Percentiles rank a stretch among this genome's conserved stretches.
Evolutionary conservation across 345 rosid genomes (phyloP).

Genomic region (Populus nigra): DNA sequence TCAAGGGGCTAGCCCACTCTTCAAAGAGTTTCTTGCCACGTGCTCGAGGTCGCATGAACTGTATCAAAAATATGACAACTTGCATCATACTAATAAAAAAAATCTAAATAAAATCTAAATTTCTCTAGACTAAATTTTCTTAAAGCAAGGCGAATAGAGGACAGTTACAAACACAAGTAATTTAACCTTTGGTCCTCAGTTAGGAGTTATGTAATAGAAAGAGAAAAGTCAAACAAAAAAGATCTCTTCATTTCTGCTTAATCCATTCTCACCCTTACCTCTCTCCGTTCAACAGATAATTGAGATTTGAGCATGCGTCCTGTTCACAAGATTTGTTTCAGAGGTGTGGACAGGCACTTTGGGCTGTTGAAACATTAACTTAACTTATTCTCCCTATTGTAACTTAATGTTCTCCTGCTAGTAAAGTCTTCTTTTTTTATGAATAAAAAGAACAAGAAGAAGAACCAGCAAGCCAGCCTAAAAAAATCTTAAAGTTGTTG

Average conservation of each 20-base stretch:
- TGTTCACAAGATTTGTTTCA: too few relatives aligned
- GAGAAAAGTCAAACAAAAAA: neutral
- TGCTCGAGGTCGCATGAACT: conserved; percentile 80
- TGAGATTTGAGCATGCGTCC: too few relatives aligned
- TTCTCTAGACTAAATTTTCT: neutral
- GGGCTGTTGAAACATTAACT: too few relatives aligned
- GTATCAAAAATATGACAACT: neutral
- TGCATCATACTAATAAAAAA: too few relatives aligned
- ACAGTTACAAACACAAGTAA: neutral
- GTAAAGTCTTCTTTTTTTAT: too few relatives aligned
- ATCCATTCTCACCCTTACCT: neutral
- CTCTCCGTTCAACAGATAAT: neutral
- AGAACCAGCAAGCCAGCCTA: too few relatives aligned
- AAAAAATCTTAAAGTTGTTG: too few relatives aligned
- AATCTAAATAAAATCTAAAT: neutral
- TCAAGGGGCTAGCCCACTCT: conserved; percentile 81
- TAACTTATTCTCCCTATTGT: too few relatives aligned
- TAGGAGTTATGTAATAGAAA: neutral
- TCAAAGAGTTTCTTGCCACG: conserved; percentile 85
- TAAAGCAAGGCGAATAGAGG: neutral
- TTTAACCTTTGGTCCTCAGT: neutral
- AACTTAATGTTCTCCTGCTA: too few relatives aligned
- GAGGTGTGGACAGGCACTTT: too few relatives aligned
- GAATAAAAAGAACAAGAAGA: too few relatives aligned
- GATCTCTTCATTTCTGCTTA: neutral